Percentiles rank a stretch among this genome's conserved stretches.
Evolutionary conservation across 2,329 filamentous ascomycete genomes (phyloP).

Genomic region (Aspergillus pseudonomiae): DNA sequence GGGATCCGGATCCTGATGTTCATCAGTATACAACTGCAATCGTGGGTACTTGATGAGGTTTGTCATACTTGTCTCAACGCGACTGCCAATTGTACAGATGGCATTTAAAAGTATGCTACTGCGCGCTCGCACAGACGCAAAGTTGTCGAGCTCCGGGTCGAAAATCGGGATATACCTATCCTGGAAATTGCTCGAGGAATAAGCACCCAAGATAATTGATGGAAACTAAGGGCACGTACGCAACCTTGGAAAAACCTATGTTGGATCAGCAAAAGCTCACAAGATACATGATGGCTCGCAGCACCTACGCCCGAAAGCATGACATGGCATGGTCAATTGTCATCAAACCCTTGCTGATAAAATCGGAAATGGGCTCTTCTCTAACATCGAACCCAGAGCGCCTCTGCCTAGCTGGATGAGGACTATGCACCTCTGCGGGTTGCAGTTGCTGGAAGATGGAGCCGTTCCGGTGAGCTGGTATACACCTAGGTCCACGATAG

Average conservation of each 20-base stretch:
- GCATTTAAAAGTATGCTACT: constrained; percentile 56
- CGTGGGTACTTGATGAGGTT: background rate
- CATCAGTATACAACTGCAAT: background rate
- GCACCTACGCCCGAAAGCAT: constrained; percentile 36
- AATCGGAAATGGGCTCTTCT: constrained; percentile 37
- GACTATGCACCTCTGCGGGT: background rate
- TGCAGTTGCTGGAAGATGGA: background rate
- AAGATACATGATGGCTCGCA: no score
- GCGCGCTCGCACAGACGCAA: constrained; percentile 49
- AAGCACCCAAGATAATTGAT: background rate
- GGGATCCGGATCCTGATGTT: constrained; percentile 20
- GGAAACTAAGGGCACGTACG: constrained; percentile 22
- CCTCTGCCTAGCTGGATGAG: constrained; percentile 27
- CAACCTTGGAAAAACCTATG: constrained; percentile 43
- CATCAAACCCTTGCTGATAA: constrained; percentile 39
- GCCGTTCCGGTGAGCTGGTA: background rate
- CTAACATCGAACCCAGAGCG: constrained; percentile 39
- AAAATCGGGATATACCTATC: constrained; percentile 56
- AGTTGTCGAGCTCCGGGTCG: constrained; percentile 49
- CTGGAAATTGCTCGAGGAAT: constrained; percentile 22
- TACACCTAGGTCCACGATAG: background rate
- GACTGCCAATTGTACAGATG: constrained; percentile 57
- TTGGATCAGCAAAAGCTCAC: background rate
- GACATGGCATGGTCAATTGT: constrained; percentile 36
- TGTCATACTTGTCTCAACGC: constrained; percentile 39